Base-by-base conservation (phyloP, 768 basidiomycete species). In the Xerocomellus amylosporus region DNA sequence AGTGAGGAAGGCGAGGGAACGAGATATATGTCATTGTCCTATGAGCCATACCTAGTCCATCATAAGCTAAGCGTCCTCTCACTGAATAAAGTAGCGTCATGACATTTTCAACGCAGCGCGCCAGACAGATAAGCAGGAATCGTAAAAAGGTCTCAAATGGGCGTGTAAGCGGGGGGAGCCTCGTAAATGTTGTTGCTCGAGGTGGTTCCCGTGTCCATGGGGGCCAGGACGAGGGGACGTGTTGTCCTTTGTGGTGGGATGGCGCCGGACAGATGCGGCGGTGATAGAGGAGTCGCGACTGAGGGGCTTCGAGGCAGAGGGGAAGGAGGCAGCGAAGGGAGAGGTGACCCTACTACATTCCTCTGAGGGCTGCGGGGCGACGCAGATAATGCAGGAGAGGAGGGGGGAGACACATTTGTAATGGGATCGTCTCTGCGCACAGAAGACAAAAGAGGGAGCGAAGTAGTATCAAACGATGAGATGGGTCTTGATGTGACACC, bases 101-200 rank as follows among this genome's bases (percentile, higher is more conserved):
- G 10, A 31, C 10, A 22, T 13, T 31, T 20, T 34, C 37, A 34
- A 33, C n/a, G 15, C 4, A 26, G 5, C 56, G 1, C 8, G 37
- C 15, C 17, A 19, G 19, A 43, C 7, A 17, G 20, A 49, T 10
- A 41, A 15, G 40, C 9, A 20, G 4, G 10, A 33, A 43, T n/a
- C 19, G 1, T 37, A 46, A 19, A 30, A 45, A 19, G 1, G 3
- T 31, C 14, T 69, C 28, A 60, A 2, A 58, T 4, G 14, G 60
- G 58, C 19, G 67, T 71, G 13, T 69, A 69, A 28, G 69, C 62
- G 13, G 67, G 67, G 12, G 67, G 67, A 28, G 67, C 56, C 2
- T 67, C 69, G 2, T 46, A 54, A 20, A 39, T 24, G 7, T 19
- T 17, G 24, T 33, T 47, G n/a, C 20, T 48, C 14, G 53, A 47